Evolutionary conservation across 176 grass and related monocot species (phyloP).

Genomic region (Dendrocalamus sinicus): DNA sequence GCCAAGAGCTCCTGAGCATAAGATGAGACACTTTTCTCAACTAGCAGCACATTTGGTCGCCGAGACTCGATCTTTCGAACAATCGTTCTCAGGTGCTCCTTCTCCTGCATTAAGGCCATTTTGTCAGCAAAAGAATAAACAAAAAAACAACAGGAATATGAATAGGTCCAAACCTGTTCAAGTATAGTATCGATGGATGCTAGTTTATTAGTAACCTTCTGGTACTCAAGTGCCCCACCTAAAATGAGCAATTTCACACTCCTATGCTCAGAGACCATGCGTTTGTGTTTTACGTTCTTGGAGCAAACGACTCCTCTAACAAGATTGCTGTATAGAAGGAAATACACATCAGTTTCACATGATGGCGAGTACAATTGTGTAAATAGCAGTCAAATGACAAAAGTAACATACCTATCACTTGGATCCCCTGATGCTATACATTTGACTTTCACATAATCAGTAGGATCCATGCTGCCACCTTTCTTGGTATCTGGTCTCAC

Average conservation of each 20-base stretch:
- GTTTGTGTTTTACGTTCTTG: conserved; percentile 97
- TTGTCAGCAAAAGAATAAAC: conserved; percentile 42
- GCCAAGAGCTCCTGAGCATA: conserved; percentile 82
- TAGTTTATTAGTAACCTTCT: conserved; percentile 79
- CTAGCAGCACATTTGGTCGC: conserved; percentile 83
- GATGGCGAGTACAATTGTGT: conserved; percentile 5
- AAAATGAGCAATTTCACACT: conserved; percentile 84
- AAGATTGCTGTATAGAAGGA: conserved; percentile 65
- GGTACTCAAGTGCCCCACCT: conserved; percentile 90
- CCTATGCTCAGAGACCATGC: conserved; percentile 85
- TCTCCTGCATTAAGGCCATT: conserved; percentile 64
- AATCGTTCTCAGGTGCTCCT: conserved; percentile 68
- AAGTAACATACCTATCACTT: conserved; percentile 70
- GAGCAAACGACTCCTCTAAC: conserved; percentile 91
- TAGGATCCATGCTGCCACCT: conserved; percentile 96
- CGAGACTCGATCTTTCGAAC: conserved; percentile 72
- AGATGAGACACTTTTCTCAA: conserved; percentile 90
- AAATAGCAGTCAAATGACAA: conserved; percentile 22
- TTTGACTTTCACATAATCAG: conserved; percentile 94
- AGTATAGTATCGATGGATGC: conserved; percentile 83
- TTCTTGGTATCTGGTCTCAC: conserved; percentile 89
- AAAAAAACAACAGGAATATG: conserved; percentile 3
- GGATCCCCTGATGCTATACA: conserved; percentile 82
- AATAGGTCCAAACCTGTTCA: conserved; percentile 66
- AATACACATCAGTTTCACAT: conserved; percentile 27